Evolutionary conservation across 2,329 filamentous ascomycete species (phyloP).

Genomic region (Stenocarpella maydis): DNA sequence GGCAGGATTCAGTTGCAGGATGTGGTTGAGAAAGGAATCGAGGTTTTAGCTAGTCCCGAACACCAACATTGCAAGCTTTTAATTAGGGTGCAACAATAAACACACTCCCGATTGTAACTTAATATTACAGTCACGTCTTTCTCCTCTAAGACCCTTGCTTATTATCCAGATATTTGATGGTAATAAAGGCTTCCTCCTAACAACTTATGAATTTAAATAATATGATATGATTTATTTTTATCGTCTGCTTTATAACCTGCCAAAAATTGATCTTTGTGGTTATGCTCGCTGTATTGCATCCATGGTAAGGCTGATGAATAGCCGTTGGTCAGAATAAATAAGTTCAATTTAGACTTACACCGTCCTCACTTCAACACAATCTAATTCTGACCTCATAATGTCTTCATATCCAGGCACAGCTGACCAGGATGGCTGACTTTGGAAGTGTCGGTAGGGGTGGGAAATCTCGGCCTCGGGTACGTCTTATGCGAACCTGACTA

Average conservation of each 20-base stretch:
- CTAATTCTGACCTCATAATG: background rate
- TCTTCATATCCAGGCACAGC: too few species aligned
- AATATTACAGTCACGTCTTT: background rate
- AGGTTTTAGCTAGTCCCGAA: conserved; percentile 59
- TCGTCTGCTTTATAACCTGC: too few species aligned
- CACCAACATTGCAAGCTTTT: conserved; percentile 65
- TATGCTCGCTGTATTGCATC: too few species aligned
- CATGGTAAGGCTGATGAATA: too few species aligned
- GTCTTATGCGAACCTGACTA: conserved; percentile 17
- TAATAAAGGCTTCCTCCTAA: too few species aligned
- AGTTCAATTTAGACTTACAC: too few species aligned
- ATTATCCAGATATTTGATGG: background rate
- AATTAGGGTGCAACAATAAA: conserved; percentile 42
- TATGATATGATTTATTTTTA: too few species aligned
- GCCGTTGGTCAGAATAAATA: too few species aligned
- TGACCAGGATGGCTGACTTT: background rate
- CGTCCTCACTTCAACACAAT: background rate
- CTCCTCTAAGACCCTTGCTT: background rate
- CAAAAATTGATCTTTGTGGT: too few species aligned
- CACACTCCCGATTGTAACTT: too few species aligned
- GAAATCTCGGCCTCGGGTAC: background rate
- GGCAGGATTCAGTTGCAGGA: conserved; percentile 58
- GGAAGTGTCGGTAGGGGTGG: background rate
- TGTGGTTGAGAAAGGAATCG: conserved; percentile 59
- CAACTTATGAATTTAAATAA: too few species aligned